Evolutionary conservation across 306 rosid species (phyloP).

Genomic region (Acacia confusa): DNA sequence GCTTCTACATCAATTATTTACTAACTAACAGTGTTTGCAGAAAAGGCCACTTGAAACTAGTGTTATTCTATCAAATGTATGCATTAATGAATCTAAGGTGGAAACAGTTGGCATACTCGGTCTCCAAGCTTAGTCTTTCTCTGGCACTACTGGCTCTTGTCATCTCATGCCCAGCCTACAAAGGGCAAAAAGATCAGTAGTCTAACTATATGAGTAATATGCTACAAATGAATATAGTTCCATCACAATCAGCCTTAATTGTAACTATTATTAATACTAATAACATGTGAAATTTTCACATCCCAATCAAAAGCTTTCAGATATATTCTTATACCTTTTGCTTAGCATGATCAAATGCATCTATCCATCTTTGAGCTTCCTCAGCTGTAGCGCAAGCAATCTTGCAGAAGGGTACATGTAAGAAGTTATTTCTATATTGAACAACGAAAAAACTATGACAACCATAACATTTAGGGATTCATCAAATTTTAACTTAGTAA

Average conservation of each 20-base stretch:
- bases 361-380: slow-evolving; percentile 82
- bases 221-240: slow-evolving; percentile 1
- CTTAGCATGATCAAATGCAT: slow-evolving; percentile 91
- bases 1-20: background rate
- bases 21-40: background rate
- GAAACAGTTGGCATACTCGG: slow-evolving; percentile 62
- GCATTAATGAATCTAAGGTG: background rate
- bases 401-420: slow-evolving; percentile 41
- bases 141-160: slow-evolving; percentile 49
- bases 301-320: background rate
- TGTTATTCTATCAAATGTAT: slow-evolving; percentile 22
- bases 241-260: slow-evolving; percentile 5
- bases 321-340: slow-evolving; percentile 64
- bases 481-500: background rate
- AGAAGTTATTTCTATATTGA: slow-evolving; percentile 22
- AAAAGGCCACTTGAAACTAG: background rate
- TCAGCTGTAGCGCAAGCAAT: slow-evolving; percentile 79
- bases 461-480: background rate
- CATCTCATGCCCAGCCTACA: slow-evolving; percentile 80
- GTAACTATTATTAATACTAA: slow-evolving; percentile 14
- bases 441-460: slow-evolving; percentile 7
- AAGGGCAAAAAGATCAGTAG: slow-evolving; percentile 31
- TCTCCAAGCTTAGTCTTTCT: slow-evolving; percentile 63
- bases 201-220: slow-evolving; percentile 21
- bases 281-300: slow-evolving; percentile 5